Evolutionary conservation across 1,139 yeast species (phyloP).

Genomic region (Eremothecium coryli): DNA sequence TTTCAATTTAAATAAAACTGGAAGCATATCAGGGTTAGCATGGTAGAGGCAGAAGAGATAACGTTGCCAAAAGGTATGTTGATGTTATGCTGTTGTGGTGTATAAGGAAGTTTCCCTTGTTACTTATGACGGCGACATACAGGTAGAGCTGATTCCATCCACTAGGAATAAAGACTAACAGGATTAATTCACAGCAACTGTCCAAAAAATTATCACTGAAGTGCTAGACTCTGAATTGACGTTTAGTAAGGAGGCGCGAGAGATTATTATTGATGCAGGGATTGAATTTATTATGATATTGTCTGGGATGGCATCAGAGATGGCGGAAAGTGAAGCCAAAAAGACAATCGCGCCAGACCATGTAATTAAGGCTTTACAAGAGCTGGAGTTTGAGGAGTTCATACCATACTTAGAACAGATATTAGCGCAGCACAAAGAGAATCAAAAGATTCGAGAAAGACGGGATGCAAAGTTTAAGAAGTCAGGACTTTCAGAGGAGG

Average conservation of each 20-base stretch:
- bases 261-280: slow-evolving; percentile 91
- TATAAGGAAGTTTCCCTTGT: too few relatives aligned
- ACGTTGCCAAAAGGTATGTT: slow-evolving; percentile 30
- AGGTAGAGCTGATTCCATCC: not conserved
- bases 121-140: too few relatives aligned
- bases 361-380: slow-evolving; percentile 81
- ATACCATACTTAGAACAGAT: slow-evolving; percentile 76
- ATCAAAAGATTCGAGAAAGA: slow-evolving; percentile 79
- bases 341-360: slow-evolving; percentile 97
- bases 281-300: slow-evolving; percentile 92
- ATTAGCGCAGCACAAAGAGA: slow-evolving; percentile 77
- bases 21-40: too few relatives aligned
- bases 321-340: slow-evolving; percentile 92
- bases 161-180: not conserved
- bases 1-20: too few relatives aligned
- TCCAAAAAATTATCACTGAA: slow-evolving; percentile 86
- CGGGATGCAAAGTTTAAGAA: slow-evolving; percentile 89
- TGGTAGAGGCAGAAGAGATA: slow-evolving; percentile 25
- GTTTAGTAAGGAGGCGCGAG: slow-evolving; percentile 89
- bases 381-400: slow-evolving; percentile 79
- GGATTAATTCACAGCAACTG: slow-evolving; percentile 53
- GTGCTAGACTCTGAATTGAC: slow-evolving; percentile 73
- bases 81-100: not conserved
- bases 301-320: slow-evolving; percentile 88
- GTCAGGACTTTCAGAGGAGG: slow-evolving; percentile 88